These are phyloP conservation scores for Histomonas meleagridis DNA, from an alignment of 208 protist species.

Conservation along the genomic window DNA sequence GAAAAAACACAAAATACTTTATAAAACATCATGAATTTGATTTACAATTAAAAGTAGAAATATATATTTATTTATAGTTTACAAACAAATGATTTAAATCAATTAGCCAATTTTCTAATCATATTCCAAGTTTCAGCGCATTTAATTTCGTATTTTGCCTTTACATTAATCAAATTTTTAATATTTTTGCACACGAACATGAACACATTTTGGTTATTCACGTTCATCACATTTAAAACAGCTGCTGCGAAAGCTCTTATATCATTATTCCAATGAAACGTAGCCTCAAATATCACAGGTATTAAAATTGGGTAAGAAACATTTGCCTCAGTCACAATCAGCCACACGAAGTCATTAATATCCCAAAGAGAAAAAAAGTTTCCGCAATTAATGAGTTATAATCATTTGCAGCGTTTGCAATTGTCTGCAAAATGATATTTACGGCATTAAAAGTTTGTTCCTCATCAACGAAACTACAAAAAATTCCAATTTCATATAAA, in stretches of 20 bases:
- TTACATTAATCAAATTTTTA: too few relatives aligned
- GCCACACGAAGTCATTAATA: constrained; percentile 25
- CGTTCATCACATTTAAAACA: not conserved
- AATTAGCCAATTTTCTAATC: too few relatives aligned
- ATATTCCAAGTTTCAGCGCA: too few relatives aligned
- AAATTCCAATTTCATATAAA: constrained; percentile 13
- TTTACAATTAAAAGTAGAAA: too few relatives aligned
- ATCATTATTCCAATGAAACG: not conserved
- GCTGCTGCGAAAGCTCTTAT: not conserved
- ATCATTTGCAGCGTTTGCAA: not conserved
- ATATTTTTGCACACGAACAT: not conserved
- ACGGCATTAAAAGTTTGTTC: not conserved
- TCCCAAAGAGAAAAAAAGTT: not conserved
- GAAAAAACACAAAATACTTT: too few relatives aligned
- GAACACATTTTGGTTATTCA: not conserved
- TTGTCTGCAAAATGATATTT: not conserved
- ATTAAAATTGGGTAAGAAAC: not conserved
- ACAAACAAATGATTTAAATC: too few relatives aligned
- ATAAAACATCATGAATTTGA: too few relatives aligned
- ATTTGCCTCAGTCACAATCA: not conserved
- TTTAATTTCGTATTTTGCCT: too few relatives aligned
- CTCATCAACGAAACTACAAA: not conserved
- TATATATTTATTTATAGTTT: too few relatives aligned
- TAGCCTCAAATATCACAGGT: not conserved
- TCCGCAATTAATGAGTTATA: not conserved